These are phyloP conservation scores for Sugiyamaella paludigena DNA, from an alignment of 1,139 yeast species.

Conservation along the genomic window DNA sequence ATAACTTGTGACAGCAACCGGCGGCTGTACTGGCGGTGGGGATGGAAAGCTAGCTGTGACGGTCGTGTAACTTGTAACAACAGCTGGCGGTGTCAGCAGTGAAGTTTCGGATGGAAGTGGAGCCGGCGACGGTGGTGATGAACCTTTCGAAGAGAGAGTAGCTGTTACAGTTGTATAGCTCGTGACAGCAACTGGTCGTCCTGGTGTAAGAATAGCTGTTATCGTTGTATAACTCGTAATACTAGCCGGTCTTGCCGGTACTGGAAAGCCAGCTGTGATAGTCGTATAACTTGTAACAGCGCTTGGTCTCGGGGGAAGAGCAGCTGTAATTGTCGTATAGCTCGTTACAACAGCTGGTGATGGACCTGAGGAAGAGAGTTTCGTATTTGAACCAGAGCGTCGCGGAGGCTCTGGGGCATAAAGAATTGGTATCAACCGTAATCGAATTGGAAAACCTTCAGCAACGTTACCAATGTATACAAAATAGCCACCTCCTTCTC, in stretches of 20 bases:
- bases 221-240: too few species aligned
- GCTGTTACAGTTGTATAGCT: not conserved
- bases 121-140: too few species aligned
- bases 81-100: too few species aligned
- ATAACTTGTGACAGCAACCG: not conserved
- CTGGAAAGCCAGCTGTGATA: conserved; percentile 1
- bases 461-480: conserved; percentile 18
- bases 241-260: not conserved
- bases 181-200: not conserved
- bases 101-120: too few species aligned
- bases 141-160: too few species aligned
- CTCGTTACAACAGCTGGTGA: not conserved
- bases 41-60: too few species aligned
- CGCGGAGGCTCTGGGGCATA: conserved; percentile 4
- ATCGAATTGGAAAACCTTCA: conserved; percentile 19
- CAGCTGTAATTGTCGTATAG: too few species aligned
- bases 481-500: conserved; percentile 16
- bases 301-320: too few species aligned
- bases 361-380: too few species aligned
- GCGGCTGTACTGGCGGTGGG: too few species aligned
- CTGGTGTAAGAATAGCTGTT: too few species aligned
- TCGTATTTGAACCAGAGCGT: not conserved
- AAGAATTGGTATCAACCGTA: conserved; percentile 11
- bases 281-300: not conserved
- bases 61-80: too few species aligned